Base-by-base conservation (phyloP, 306 rosid genomes). In the cucumber (Cucumis sativus) region DNA sequence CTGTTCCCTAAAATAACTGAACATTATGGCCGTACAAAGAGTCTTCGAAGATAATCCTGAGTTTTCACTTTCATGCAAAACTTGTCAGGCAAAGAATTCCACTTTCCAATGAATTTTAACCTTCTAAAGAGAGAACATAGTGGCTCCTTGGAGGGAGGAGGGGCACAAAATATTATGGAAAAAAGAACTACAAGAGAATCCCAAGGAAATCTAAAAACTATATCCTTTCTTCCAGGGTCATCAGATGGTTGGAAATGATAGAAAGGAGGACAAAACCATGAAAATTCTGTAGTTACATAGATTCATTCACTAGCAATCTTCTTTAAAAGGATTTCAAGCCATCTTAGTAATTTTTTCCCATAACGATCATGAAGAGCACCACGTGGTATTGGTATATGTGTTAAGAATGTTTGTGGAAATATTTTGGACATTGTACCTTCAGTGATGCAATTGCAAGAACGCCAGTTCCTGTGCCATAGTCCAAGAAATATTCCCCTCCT, bases 401-500 rank as follows among this genome's bases (percentile, higher is more conserved):
- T 59, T 55, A 74, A n/a, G 35, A n/a, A 37, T 10, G 39, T 58
- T 54, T 15, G 16, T 71, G 18, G 59, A 37, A 28, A 49, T 25
- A 16, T 71, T 71, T 14, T 71, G 45, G 80, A 40, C 62, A 21
- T 39, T 21, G 79, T 85, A 91, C 98, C 98, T 91, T 91, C 7
- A 91, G 79, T 67, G 97, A 93, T 67, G 93, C 95, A 71, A 94
- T 86, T 57, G 97, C 92, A 17, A 94, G 98, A 88, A 94, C 85
- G 82, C 97, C 98, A 81, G 98, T 83, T 56, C 98, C 97, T 5
- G 97, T 94, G 84, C 98, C 98, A 59, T 94, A 90, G 87, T 94
- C 98, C 77, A 91, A 84, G 81, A 94, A 47, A 67, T 20, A 66
- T 85, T 91, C 97, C 78, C 97, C 96, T 71, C 97, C 98, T 76